phyloP scores from a whole-genome alignment of 192 early-diverging fungal genomes.

The Thoreauomyces humboldtii region DNA sequence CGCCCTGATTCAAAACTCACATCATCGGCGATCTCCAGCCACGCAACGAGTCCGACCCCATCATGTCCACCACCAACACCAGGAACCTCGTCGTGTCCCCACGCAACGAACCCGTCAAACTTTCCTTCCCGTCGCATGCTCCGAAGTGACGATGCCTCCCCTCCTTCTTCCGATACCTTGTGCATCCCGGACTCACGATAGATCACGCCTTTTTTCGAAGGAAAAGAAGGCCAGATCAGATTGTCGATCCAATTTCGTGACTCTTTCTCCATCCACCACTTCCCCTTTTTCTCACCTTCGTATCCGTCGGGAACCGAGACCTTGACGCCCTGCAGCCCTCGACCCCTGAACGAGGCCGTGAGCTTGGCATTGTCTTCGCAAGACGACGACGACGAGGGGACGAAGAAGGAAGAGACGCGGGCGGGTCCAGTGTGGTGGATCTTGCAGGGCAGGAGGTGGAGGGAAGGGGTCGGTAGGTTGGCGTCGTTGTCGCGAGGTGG shows the following conservation, averaged over 20 bases:
- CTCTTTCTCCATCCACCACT: too few relatives aligned
- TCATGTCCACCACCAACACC: background rate
- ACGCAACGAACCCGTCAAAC: slow-evolving; percentile 24
- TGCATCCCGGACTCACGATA: background rate
- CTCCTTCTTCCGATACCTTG: background rate
- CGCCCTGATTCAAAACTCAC: too few relatives aligned
- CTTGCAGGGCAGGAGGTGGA: slow-evolving; percentile 36
- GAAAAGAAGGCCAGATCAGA: background rate
- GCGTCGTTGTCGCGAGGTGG: too few relatives aligned
- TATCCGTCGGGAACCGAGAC: slow-evolving; percentile 20
- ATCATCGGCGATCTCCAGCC: slow-evolving; percentile 26
- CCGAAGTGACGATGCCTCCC: too few relatives aligned
- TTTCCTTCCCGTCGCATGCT: background rate
- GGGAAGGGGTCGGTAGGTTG: background rate
- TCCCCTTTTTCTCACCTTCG: slow-evolving; percentile 12
- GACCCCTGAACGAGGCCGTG: slow-evolving; percentile 28
- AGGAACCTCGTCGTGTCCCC: slow-evolving; percentile 31
- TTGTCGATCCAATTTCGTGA: background rate
- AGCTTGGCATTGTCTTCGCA: background rate
- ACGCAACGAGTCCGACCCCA: slow-evolving; percentile 21
- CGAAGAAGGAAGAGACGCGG: slow-evolving; percentile 23
- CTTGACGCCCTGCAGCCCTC: slow-evolving; percentile 19
- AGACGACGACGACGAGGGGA: background rate
- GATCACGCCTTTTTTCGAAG: background rate
- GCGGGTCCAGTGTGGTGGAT: slow-evolving; percentile 33